A percentile compares a stretch with the other conserved stretches of the same genome.
These are phyloP conservation scores for Alternaria rosae DNA, from an alignment of 2,329 filamentous ascomycete genomes.

Conservation along the genomic window DNA sequence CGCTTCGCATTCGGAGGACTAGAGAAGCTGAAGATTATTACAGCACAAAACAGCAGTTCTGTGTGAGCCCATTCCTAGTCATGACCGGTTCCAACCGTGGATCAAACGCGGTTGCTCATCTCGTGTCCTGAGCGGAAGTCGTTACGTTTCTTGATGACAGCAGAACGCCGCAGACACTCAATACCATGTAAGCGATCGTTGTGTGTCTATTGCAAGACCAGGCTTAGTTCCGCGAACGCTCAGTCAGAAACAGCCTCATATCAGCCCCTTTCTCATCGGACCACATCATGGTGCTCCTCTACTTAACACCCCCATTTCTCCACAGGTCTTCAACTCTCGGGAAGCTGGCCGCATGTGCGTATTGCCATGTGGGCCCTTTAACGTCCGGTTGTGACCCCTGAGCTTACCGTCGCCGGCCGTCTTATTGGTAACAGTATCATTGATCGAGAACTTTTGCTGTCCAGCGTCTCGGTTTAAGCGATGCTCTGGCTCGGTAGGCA, in stretches of 20 bases:
- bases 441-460: background rate
- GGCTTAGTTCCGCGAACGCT: background rate
- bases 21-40: too few relatives aligned
- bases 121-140: background rate
- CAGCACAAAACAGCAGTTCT: too few relatives aligned
- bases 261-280: too few relatives aligned
- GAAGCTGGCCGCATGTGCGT: too few relatives aligned
- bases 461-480: background rate
- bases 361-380: background rate
- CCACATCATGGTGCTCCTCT: too few relatives aligned
- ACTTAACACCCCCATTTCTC: too few relatives aligned
- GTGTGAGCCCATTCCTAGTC: too few relatives aligned
- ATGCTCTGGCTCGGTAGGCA: background rate
- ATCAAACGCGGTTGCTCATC: background rate
- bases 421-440: background rate
- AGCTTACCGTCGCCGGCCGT: background rate
- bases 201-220: background rate
- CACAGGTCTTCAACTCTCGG: too few relatives aligned
- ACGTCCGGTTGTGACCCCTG: background rate
- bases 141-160: background rate
- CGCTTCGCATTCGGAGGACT: background rate
- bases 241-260: background rate
- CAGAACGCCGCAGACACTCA: background rate
- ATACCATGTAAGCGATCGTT: background rate
- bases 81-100: background rate